Conservation (phyloP, 768 basidiomycete species). For the Leccinum aurantiacum region DNA sequence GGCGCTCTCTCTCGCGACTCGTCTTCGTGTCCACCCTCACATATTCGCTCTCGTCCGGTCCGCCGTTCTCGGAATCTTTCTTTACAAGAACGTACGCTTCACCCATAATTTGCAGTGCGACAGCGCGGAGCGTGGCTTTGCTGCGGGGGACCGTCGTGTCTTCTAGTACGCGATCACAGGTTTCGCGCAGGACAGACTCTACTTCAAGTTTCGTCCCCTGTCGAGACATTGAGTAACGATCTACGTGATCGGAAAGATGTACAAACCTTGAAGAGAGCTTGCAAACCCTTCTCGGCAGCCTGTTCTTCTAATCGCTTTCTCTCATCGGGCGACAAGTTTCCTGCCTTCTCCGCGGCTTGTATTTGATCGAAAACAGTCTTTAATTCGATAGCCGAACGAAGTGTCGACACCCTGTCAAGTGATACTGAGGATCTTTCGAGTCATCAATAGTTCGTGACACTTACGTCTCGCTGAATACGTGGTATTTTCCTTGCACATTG, state of each 20-base stretch:
- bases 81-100: conserved; percentile 72
- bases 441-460: conserved; percentile 29
- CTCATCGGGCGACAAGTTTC: conserved; percentile 75
- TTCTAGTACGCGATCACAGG: conserved; percentile 77
- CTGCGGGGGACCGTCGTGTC: conserved; percentile 51
- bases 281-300: conserved; percentile 89
- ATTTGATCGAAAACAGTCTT: conserved; percentile 92
- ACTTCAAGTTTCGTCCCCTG: conserved; percentile 91
- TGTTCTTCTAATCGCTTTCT: conserved; percentile 84
- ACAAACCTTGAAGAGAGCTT: conserved; percentile 83
- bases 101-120: conserved; percentile 81
- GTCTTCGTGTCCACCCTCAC: conserved; percentile 76
- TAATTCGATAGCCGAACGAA: conserved; percentile 84
- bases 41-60: conserved; percentile 70
- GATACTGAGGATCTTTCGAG: conserved; percentile 4
- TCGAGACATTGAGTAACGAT: not conserved
- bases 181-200: conserved; percentile 85
- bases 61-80: conserved; percentile 50
- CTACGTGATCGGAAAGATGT: not conserved
- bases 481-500: conserved; percentile 89
- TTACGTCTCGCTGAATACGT: conserved; percentile 91
- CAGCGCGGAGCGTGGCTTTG: conserved; percentile 71
- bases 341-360: conserved; percentile 84
- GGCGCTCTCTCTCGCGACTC: conserved; percentile 49
- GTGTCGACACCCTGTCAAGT: conserved; percentile 66